Evolutionary conservation across 2,329 filamentous ascomycete species (phyloP).

Genomic region (Cordyceps cicadae): DNA sequence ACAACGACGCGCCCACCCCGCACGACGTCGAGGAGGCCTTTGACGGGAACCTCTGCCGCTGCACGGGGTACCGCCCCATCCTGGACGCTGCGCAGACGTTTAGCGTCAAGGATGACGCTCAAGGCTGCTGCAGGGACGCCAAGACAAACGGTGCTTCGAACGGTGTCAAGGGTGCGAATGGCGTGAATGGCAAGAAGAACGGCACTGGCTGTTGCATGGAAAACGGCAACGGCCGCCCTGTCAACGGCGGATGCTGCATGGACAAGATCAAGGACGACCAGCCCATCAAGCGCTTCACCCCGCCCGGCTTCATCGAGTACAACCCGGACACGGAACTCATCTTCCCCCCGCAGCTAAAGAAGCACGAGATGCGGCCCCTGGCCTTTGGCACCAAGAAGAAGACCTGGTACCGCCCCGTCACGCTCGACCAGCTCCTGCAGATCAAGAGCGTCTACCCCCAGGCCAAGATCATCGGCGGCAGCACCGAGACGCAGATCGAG

Average conservation of each 20-base stretch:
- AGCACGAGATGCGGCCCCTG: conserved; percentile 71
- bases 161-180: not conserved
- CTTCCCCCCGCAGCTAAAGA: conserved; percentile 78
- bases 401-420: conserved; percentile 86
- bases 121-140: conserved; percentile 24
- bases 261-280: conserved; percentile 43
- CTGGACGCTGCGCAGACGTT: conserved; percentile 91
- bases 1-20: conserved; percentile 68
- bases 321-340: conserved; percentile 91
- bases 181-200: not conserved
- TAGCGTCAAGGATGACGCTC: conserved; percentile 43
- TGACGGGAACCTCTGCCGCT: conserved; percentile 91
- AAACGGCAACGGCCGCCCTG: conserved; percentile 36
- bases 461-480: conserved; percentile 91
- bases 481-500: conserved; percentile 96
- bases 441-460: conserved; percentile 81
- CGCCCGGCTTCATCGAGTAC: conserved; percentile 89
- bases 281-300: conserved; percentile 62
- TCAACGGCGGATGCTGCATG: conserved; percentile 59
- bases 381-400: conserved; percentile 93
- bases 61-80: conserved; percentile 91
- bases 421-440: conserved; percentile 75
- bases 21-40: conserved; percentile 92
- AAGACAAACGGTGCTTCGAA: conserved; percentile 21
- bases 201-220: conserved; percentile 66